Conservation (phyloP, 2,329 filamentous ascomycete genomes). For the Cryphonectria radicalis region DNA sequence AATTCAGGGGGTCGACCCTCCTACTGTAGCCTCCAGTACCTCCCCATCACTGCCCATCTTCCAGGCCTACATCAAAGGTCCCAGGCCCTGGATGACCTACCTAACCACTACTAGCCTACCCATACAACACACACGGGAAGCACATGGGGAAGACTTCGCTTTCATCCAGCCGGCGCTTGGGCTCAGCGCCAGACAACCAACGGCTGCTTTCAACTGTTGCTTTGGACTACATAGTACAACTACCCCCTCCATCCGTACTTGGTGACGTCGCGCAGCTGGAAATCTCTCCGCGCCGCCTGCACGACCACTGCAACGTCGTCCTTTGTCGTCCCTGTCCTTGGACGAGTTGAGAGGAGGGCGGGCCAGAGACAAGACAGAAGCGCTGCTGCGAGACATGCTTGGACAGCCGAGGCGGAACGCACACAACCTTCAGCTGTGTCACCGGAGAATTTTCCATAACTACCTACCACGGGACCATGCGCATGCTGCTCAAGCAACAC, state of each 20-base stretch:
- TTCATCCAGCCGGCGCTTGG: slow-evolving; percentile 4
- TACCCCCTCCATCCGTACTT: not conserved
- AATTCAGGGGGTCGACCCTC: not conserved
- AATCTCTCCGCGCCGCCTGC: slow-evolving; percentile 16
- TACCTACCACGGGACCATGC: not conserved
- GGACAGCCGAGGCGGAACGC: slow-evolving; percentile 17
- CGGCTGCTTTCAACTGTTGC: not conserved
- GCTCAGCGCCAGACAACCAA: not conserved
- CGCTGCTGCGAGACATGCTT: slow-evolving; percentile 18
- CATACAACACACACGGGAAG: not conserved
- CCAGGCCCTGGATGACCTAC: not conserved
- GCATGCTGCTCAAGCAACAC: not conserved
- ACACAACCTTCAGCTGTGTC: slow-evolving; percentile 22
- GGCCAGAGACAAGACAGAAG: not conserved
- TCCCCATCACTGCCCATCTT: not conserved
- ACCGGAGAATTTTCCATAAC: slow-evolving; percentile 21
- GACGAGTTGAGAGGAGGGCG: slow-evolving; percentile 12
- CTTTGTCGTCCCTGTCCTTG: slow-evolving; percentile 19
- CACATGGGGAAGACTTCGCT: not conserved
- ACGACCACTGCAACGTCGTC: slow-evolving; percentile 16
- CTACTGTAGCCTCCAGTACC: too few relatives aligned
- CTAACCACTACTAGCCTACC: not conserved
- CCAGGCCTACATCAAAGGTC: not conserved
- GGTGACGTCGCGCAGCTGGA: slow-evolving; percentile 23
- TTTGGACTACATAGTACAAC: slow-evolving; percentile 2